These are phyloP conservation scores for Cadophora sp. DNA, from an alignment of 2,329 filamentous ascomycete species.

Conservation along the genomic window DNA sequence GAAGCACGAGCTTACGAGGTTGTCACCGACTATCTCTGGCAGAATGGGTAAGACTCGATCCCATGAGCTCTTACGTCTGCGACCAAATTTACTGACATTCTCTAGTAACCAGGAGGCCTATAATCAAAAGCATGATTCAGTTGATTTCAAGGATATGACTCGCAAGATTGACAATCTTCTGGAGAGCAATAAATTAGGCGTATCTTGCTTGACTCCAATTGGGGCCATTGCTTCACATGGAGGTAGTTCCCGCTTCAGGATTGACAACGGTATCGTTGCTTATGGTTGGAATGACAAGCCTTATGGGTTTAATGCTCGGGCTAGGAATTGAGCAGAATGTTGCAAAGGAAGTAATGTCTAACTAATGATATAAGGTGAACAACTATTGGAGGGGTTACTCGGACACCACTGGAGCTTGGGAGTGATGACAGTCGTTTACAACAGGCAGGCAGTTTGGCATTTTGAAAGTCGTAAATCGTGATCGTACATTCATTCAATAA, in stretches of 20 bases:
- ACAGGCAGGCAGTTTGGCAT: not conserved
- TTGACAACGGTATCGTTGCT: slow-evolving; percentile 4
- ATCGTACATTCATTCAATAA: not conserved
- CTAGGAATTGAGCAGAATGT: not conserved
- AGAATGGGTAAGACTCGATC: slow-evolving; percentile 10
- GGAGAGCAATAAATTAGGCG: slow-evolving; percentile 12
- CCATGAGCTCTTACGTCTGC: no score
- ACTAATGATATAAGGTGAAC: no score
- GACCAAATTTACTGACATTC: not conserved
- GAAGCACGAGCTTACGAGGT: not conserved
- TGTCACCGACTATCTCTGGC: slow-evolving; percentile 8
- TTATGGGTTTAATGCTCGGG: not conserved
- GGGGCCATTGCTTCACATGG: not conserved
- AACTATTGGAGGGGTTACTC: no score
- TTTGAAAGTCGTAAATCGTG: not conserved
- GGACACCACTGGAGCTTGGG: no score
- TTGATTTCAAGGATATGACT: slow-evolving; percentile 12
- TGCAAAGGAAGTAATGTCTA: slow-evolving; percentile 1
- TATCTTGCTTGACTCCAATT: slow-evolving; percentile 12
- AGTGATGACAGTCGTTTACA: not conserved
- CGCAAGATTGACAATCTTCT: slow-evolving; percentile 3
- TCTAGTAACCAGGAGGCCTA: not conserved
- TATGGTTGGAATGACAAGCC: slow-evolving; percentile 14
- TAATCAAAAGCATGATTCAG: slow-evolving; percentile 12
- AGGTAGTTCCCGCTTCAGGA: not conserved